phyloP scores from a whole-genome alignment of 2,329 filamentous ascomycete genomes.

The Dactylellina haptotyla region DNA sequence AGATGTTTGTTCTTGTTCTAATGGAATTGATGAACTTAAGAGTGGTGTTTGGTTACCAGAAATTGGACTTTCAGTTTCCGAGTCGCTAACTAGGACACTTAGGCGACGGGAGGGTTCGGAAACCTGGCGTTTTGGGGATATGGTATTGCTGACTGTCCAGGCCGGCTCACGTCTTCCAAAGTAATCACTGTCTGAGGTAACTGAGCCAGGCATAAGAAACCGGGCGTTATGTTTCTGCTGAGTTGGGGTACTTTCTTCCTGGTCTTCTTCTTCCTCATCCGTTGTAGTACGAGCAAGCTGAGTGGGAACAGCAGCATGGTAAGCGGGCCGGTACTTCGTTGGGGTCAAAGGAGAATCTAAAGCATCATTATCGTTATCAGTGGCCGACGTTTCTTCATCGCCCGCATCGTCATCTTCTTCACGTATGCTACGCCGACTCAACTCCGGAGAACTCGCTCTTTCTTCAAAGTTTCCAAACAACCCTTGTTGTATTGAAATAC shows the following conservation, averaged over 20 bases:
- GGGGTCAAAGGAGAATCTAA: constrained; percentile 50
- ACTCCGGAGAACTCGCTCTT: constrained; percentile 46
- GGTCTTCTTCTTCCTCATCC: constrained; percentile 43
- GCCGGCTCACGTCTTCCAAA: constrained; percentile 40
- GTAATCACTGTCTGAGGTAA: constrained; percentile 47
- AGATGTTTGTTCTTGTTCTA: constrained; percentile 45
- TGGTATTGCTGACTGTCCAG: constrained; percentile 34
- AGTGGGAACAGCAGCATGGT: constrained; percentile 40
- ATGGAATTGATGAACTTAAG: constrained; percentile 49
- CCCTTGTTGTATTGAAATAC: constrained; percentile 16
- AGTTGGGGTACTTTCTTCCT: constrained; percentile 50
- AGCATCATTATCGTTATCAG: constrained; percentile 50
- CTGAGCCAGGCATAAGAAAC: constrained; percentile 31
- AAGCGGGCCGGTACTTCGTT: constrained; percentile 38
- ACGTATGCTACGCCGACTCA: constrained; percentile 35
- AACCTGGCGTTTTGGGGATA: constrained; percentile 42
- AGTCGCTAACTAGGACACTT: constrained; percentile 34
- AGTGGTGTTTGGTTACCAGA: constrained; percentile 48
- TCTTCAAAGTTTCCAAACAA: constrained; percentile 39
- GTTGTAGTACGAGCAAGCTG: constrained; percentile 29
- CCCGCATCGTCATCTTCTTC: constrained; percentile 51
- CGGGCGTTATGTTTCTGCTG: constrained; percentile 50
- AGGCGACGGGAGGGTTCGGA: constrained; percentile 26
- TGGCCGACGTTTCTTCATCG: constrained; percentile 53
- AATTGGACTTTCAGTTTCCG: constrained; percentile 40